phyloP scores from a whole-genome alignment of 2,329 filamentous ascomycete genomes.

The Xylariaceae sp. region DNA sequence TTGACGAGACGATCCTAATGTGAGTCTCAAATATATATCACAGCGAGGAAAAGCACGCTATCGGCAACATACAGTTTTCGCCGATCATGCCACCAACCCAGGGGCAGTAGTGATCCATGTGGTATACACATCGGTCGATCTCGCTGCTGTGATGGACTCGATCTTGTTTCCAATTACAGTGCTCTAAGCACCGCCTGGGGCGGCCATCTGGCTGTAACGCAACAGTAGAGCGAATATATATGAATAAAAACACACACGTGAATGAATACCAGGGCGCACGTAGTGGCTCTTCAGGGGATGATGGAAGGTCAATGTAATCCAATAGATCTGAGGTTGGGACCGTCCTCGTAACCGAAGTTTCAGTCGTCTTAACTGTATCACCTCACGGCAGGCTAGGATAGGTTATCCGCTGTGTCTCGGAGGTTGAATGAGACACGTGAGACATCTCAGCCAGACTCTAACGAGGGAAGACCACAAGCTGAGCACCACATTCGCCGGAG shows the following conservation, averaged over 20 bases:
- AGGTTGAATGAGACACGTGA: neutral
- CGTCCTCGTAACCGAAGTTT: no score
- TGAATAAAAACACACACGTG: no score
- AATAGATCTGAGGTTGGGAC: no score
- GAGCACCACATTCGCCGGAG: no score
- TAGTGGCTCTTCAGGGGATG: no score
- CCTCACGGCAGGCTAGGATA: no score
- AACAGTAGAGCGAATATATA: no score
- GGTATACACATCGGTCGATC: constrained; percentile 78
- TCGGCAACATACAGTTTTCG: constrained; percentile 66
- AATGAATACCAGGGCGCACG: no score
- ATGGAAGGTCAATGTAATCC: no score
- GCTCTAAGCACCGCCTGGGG: constrained; percentile 86
- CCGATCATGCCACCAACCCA: constrained; percentile 95
- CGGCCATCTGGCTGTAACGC: constrained; percentile 79
- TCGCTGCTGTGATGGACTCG: constrained; percentile 87
- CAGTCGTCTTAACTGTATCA: no score
- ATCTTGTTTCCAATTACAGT: constrained; percentile 87
- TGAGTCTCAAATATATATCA: no score
- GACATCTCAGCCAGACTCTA: neutral
- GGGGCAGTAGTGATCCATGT: constrained; percentile 96
- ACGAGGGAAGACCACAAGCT: neutral
- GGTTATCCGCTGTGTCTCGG: neutral
- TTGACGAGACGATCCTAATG: no score
- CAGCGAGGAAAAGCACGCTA: neutral